These are phyloP conservation scores for Saururus chinensis DNA, from an alignment of 164 flowering plant species.

Conservation along the genomic window DNA sequence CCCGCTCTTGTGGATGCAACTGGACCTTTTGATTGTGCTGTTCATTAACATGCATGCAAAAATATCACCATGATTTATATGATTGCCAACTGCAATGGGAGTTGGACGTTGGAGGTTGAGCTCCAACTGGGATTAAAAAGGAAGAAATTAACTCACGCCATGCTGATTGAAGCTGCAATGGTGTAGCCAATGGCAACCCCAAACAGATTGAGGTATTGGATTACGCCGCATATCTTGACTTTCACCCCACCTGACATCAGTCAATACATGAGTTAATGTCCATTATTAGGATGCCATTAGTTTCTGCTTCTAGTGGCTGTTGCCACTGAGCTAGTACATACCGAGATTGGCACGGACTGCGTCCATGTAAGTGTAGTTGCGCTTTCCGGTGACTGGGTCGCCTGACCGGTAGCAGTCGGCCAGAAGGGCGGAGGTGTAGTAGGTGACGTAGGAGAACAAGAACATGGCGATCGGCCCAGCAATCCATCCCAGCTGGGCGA, in stretches of 20 bases:
- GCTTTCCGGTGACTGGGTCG: conserved; percentile 36
- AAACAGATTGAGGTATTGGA: conserved; percentile 50
- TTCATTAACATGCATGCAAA: not conserved
- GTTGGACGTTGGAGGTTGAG: no score
- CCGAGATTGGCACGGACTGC: conserved; percentile 54
- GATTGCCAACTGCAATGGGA: not conserved
- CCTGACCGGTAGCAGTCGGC: conserved; percentile 47
- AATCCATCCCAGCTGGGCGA: conserved; percentile 61
- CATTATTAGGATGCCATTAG: not conserved
- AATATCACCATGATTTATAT: not conserved
- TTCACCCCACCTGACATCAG: conserved; percentile 26
- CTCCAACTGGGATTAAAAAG: no score
- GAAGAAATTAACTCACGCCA: conserved; percentile 43
- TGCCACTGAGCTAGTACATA: conserved; percentile 2
- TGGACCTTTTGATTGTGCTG: conserved; percentile 46
- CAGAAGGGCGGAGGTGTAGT: conserved; percentile 39
- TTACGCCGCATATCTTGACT: conserved; percentile 38
- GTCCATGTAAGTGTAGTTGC: conserved; percentile 55
- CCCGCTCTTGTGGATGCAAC: conserved; percentile 45
- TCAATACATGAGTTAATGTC: not conserved
- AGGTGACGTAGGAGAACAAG: conserved; percentile 38
- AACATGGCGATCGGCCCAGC: conserved; percentile 53
- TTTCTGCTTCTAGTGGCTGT: not conserved
- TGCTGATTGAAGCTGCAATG: conserved; percentile 62
- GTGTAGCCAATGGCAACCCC: conserved; percentile 70